Percentiles rank a stretch among this genome's conserved stretches.
Conservation (phyloP, 305 asterid genomes). For the Ilex paraguariensis region DNA sequence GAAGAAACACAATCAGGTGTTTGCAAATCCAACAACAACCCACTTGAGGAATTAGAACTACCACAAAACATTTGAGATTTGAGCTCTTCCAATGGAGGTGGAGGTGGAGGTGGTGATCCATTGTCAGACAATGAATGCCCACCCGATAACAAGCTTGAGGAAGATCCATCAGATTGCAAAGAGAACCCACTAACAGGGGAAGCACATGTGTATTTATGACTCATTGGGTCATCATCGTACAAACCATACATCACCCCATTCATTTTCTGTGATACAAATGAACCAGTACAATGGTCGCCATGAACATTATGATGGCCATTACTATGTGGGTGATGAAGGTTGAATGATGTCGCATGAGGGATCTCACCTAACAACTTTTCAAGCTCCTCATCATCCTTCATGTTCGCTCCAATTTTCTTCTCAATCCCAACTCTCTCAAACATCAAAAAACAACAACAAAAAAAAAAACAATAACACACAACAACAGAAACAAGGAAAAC, state of each 20-base stretch:
- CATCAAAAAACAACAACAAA: slow-evolving; percentile 9
- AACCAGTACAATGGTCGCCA: slow-evolving; percentile 21
- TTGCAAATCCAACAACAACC: slow-evolving; percentile 28
- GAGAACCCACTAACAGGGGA: slow-evolving; percentile 68
- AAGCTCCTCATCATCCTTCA: slow-evolving; percentile 62
- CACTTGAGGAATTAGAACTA: slow-evolving; percentile 13
- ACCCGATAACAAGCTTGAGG: slow-evolving; percentile 53
- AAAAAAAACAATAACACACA: slow-evolving; percentile 1
- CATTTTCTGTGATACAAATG: slow-evolving; percentile 21
- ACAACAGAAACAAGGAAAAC: not conserved
- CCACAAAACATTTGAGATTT: slow-evolving; percentile 28
- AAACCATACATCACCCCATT: slow-evolving; percentile 15
- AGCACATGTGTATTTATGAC: slow-evolving; percentile 34
- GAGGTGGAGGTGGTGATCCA: slow-evolving; percentile 53
- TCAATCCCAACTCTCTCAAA: slow-evolving; percentile 22
- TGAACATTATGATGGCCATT: slow-evolving; percentile 28
- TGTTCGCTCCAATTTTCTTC: slow-evolving; percentile 24
- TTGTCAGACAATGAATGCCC: slow-evolving; percentile 44
- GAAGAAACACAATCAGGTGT: slow-evolving; percentile 9
- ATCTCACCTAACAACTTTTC: slow-evolving; percentile 77
- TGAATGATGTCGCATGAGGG: slow-evolving; percentile 59
- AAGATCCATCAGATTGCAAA: slow-evolving; percentile 52
- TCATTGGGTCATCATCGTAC: slow-evolving; percentile 35
- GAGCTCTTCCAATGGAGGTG: slow-evolving; percentile 42
- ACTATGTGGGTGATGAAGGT: slow-evolving; percentile 25